Base-by-base conservation (phyloP, 1,284 basidiomycete genomes). In the Xerocomus nothofagi region DNA sequence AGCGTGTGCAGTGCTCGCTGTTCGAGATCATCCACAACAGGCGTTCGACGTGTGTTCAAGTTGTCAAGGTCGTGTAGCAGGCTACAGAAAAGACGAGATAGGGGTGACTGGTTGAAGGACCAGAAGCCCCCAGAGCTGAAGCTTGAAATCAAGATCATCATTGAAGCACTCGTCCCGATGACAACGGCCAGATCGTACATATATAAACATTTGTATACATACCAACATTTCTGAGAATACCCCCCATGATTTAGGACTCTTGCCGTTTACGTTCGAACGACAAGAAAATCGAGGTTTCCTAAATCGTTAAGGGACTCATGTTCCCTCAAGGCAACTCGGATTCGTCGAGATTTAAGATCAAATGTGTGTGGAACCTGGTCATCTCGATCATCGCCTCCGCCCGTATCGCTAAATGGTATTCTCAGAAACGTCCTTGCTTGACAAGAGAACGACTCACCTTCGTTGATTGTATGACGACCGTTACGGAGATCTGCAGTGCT, bases 111-210 rank as follows among this genome's bases (percentile, higher is more conserved):
- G 55, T 71, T 95, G 49, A 83, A 78, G 66, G 76, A 82, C 57
- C 78, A 88, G 63, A 75, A 76, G 40, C 78, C 94, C 12, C 79
- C 92, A 1, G 94, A 97, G 70, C 92, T 94, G 93, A 94, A 26
- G 93, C 93, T 26, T 92, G 93, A 91, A 29, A 81, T 96, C 40
- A 87, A 85, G 61, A 79, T 81, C n/a, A 77, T 93, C 39, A 62
- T 94, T 46, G 81, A 90, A 65, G 84, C 73, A 46, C 72, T 80
- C 47, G 61, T 4, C 2, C 8, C 14, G 27, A 6, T 18, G 11
- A n/a, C 8, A 47, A 8, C 8, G 23, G 7, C 34, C 14, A 24
- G n/a, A 50, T 32, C 7, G 18, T 6, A 26, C 9, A 11, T 6
- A 8, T 37, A 36, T 32, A 42, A 50, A 40, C 29, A 30, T 38